These are phyloP conservation scores for Trichoderma virens DNA, from an alignment of 495 filamentous ascomycete species.

Conservation along the genomic window DNA sequence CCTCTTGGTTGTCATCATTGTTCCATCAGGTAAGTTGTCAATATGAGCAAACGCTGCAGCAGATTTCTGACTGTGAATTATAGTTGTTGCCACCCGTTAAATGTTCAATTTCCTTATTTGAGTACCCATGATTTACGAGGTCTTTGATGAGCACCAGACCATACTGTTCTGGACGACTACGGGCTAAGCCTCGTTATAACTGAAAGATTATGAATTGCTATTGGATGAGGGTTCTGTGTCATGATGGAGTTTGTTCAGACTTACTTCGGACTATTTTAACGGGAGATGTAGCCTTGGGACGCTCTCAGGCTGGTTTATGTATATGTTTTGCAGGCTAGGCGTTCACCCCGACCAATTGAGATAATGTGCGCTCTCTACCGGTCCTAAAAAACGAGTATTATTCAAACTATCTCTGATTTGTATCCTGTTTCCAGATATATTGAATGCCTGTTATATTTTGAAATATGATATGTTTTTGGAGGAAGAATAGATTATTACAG, in stretches of 20 bases:
- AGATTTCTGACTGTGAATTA: not conserved
- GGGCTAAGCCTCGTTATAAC: not conserved
- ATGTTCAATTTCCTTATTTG: constrained; percentile 14
- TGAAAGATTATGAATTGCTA: constrained; percentile 3
- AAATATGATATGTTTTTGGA: too few relatives aligned
- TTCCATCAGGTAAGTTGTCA: constrained; percentile 62
- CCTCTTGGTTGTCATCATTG: constrained; percentile 83
- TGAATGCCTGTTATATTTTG: too few relatives aligned
- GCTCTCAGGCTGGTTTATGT: constrained; percentile 7
- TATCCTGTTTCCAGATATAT: too few relatives aligned
- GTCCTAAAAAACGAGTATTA: not conserved
- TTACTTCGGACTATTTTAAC: constrained; percentile 1
- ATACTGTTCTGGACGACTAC: not conserved
- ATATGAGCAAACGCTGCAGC: not conserved
- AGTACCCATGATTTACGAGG: constrained; percentile 17
- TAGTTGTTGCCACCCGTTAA: constrained; percentile 28
- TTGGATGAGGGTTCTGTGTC: constrained; percentile 4
- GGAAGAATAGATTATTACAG: too few relatives aligned
- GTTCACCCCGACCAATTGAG: constrained; percentile 5
- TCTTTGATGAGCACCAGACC: not conserved
- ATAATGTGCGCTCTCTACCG: constrained; percentile 2
- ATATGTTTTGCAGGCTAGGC: constrained; percentile 9
- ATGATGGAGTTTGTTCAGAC: constrained; percentile 7
- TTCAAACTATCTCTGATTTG: too few relatives aligned
- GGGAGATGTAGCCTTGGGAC: not conserved